A percentile compares a stretch with the other conserved stretches of the same genome.
These are phyloP conservation scores for Ramaria sp. DNA, from an alignment of 768 basidiomycete species.

Conservation along the genomic window DNA sequence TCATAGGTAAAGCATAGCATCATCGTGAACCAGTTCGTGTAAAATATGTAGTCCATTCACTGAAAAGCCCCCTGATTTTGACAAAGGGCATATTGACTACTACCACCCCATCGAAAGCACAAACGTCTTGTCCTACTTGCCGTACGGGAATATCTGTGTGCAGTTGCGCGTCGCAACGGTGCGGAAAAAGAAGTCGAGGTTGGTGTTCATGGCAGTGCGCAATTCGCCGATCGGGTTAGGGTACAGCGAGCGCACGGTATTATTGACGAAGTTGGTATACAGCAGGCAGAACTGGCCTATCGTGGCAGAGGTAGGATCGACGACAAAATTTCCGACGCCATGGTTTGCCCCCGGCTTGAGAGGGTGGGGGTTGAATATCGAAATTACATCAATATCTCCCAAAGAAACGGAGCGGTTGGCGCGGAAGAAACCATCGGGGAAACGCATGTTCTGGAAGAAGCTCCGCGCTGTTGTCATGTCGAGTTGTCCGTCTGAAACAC, in stretches of 20 bases:
- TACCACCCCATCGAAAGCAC: too few species aligned
- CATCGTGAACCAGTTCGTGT: too few species aligned
- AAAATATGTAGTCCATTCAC: too few species aligned
- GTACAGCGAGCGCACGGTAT: too few species aligned
- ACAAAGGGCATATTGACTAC: too few species aligned
- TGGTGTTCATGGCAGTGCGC: background rate
- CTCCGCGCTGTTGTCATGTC: background rate
- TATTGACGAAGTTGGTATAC: too few species aligned
- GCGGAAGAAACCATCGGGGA: slow-evolving; percentile 4
- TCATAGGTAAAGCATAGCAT: too few species aligned
- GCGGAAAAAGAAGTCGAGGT: too few species aligned
- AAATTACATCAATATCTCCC: background rate
- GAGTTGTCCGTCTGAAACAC: background rate
- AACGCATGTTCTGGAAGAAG: background rate
- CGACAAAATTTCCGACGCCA: background rate
- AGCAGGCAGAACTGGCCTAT: background rate
- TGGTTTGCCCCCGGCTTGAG: slow-evolving; percentile 2
- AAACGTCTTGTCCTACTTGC: too few species aligned
- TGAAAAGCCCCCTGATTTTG: too few species aligned
- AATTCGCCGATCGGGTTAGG: background rate
- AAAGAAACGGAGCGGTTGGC: background rate
- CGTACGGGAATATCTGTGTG: too few species aligned
- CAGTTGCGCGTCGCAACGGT: too few species aligned
- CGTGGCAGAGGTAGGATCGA: background rate
- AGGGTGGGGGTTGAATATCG: background rate